Conservation (phyloP, 2,329 filamentous ascomycete species). For the Arthrinium puccinioides region DNA sequence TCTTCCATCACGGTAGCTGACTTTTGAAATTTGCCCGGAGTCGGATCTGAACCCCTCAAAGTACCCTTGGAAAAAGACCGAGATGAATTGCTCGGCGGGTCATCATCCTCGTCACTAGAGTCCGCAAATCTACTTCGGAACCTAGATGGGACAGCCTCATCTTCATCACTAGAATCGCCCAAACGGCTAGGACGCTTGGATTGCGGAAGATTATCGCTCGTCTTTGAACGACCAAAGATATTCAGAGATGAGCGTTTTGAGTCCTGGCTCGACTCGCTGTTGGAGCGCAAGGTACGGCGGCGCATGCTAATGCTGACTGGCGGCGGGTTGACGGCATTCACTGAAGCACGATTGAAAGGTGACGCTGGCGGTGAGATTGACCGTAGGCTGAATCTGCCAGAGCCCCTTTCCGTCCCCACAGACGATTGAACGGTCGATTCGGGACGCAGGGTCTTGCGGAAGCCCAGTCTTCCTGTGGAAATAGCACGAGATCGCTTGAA, state of each 20-base stretch:
- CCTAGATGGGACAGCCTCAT: slow-evolving; percentile 26
- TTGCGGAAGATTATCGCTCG: slow-evolving; percentile 10
- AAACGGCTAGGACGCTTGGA: slow-evolving; percentile 39
- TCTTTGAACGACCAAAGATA: slow-evolving; percentile 33
- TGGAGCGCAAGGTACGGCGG: slow-evolving; percentile 35
- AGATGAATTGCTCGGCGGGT: slow-evolving; percentile 25
- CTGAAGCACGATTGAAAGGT: slow-evolving; percentile 36
- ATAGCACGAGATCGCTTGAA: slow-evolving; percentile 60
- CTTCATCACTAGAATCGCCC: slow-evolving; percentile 57
- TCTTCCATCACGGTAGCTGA: slow-evolving; percentile 48
- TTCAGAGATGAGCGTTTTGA: slow-evolving; percentile 28
- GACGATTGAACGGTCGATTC: slow-evolving; percentile 26
- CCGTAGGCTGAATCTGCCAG: slow-evolving; percentile 63
- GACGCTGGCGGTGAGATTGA: slow-evolving; percentile 62
- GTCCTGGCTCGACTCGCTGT: slow-evolving; percentile 27
- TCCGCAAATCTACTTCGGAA: slow-evolving; percentile 60
- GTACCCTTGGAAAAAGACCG: slow-evolving; percentile 18
- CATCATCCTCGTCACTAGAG: slow-evolving; percentile 60
- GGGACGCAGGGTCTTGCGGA: slow-evolving; percentile 68
- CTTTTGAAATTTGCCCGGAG: slow-evolving; percentile 43
- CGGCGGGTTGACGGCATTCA: slow-evolving; percentile 31
- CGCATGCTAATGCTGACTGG: slow-evolving; percentile 36
- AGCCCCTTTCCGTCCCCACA: slow-evolving; percentile 30
- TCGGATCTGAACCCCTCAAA: slow-evolving; percentile 22
- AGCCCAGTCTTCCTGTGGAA: slow-evolving; percentile 43